A percentile compares a stretch with the other conserved stretches of the same genome.
phyloP scores from a whole-genome alignment of 306 rosid species.

The Fagus crenata region DNA sequence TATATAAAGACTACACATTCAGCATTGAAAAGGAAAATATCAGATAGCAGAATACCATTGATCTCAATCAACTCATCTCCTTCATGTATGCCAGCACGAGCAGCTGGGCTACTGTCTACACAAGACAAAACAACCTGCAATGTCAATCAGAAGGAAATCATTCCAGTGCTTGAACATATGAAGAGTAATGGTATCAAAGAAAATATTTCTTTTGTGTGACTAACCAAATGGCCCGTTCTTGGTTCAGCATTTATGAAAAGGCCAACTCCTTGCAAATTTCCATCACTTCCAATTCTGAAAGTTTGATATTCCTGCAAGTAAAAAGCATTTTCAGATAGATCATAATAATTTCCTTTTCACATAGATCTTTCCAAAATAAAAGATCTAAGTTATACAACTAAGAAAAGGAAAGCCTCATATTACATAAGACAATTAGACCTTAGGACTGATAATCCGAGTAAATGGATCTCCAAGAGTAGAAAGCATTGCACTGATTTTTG shows the following conservation, averaged over 20 bases:
- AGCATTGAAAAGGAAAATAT: constrained; percentile 2
- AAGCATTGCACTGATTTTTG: constrained; percentile 89
- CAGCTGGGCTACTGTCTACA: constrained; percentile 87
- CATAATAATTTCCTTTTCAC: not conserved
- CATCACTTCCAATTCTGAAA: constrained; percentile 85
- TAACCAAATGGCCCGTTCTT: constrained; percentile 84
- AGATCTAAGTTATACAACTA: constrained; percentile 14
- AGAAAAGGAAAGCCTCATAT: constrained; percentile 12
- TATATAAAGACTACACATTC: not conserved
- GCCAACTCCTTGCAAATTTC: constrained; percentile 92
- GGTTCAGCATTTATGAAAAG: constrained; percentile 84
- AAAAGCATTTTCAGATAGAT: constrained; percentile 24
- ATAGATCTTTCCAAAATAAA: constrained; percentile 8
- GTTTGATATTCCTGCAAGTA: constrained; percentile 82
- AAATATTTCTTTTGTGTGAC: constrained; percentile 25
- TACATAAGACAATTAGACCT: constrained; percentile 44
- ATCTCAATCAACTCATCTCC: constrained; percentile 96
- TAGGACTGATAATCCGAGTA: constrained; percentile 89
- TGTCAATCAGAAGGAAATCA: constrained; percentile 15
- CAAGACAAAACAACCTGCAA: constrained; percentile 84
- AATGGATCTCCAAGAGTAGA: constrained; percentile 98
- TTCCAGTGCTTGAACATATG: constrained; percentile 6
- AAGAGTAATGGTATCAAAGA: constrained; percentile 2
- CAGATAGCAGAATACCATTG: constrained; percentile 53
- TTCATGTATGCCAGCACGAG: constrained; percentile 89